These are phyloP conservation scores for Pyrenophora tritici-repentis DNA, from an alignment of 2,329 filamentous ascomycete genomes.

Conservation along the genomic window DNA sequence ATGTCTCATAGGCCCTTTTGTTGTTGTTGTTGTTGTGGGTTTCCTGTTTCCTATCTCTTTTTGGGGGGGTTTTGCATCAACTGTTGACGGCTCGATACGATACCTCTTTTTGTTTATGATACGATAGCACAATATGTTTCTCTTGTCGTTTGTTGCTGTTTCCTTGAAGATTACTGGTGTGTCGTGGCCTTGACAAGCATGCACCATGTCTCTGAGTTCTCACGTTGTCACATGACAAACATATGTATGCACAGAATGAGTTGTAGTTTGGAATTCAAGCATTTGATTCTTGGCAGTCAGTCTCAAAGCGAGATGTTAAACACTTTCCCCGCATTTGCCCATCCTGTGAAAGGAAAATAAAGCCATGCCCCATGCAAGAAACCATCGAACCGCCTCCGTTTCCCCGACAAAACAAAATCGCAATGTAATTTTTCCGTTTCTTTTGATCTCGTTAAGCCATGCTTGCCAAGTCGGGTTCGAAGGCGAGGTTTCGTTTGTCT, in stretches of 20 bases:
- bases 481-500: conserved; percentile 25
- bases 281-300: too few relatives aligned
- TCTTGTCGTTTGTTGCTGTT: not conserved
- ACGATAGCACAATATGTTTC: not conserved
- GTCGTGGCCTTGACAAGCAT: too few relatives aligned
- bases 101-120: not conserved
- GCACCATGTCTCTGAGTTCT: too few relatives aligned
- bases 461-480: conserved; percentile 8
- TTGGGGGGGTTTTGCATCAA: not conserved
- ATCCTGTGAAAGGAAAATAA: conserved; percentile 1
- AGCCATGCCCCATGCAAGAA: too few relatives aligned
- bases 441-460: conserved; percentile 7
- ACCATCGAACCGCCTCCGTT: too few relatives aligned
- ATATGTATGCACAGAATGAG: not conserved
- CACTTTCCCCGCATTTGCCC: conserved; percentile 4
- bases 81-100: not conserved
- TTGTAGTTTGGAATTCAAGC: too few relatives aligned
- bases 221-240: not conserved
- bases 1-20: not conserved
- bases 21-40: not conserved
- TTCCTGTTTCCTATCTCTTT: not conserved
- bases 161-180: not conserved
- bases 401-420: not conserved
- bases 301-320: not conserved
- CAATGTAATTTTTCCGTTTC: not conserved